These are phyloP conservation scores for Candida coquimbonensis DNA, from an alignment of 805 yeast species.

Conservation along the genomic window DNA sequence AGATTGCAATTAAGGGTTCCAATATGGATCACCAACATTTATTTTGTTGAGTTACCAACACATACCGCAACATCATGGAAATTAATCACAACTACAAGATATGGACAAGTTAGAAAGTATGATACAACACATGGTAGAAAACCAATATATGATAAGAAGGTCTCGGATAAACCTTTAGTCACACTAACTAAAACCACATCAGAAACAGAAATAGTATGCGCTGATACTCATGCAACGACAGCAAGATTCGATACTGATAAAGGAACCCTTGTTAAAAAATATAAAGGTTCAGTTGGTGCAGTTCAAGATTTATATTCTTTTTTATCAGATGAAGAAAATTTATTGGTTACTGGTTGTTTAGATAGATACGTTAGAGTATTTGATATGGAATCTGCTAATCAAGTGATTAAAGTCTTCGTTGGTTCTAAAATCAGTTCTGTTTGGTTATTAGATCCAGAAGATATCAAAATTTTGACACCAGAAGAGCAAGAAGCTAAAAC, in stretches of 20 bases:
- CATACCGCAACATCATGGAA: slow-evolving; percentile 36
- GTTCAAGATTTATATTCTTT: slow-evolving; percentile 31
- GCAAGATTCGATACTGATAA: slow-evolving; percentile 45
- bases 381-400: slow-evolving; percentile 50
- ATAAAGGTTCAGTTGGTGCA: slow-evolving; percentile 72
- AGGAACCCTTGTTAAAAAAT: slow-evolving; percentile 61
- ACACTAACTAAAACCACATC: slow-evolving; percentile 23
- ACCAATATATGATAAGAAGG: slow-evolving; percentile 53
- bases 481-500: slow-evolving; percentile 17
- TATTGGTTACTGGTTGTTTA: slow-evolving; percentile 73
- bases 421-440: slow-evolving; percentile 64
- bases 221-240: slow-evolving; percentile 66
- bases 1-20: slow-evolving; percentile 76
- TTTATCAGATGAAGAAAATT: slow-evolving; percentile 26
- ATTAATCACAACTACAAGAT: slow-evolving; percentile 60
- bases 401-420: slow-evolving; percentile 60
- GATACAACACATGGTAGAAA: slow-evolving; percentile 60
- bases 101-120: slow-evolving; percentile 72
- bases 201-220: slow-evolving; percentile 45
- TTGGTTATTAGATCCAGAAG: slow-evolving; percentile 42
- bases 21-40: slow-evolving; percentile 62
- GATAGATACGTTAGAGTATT: slow-evolving; percentile 83
- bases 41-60: slow-evolving; percentile 32
- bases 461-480: slow-evolving; percentile 22
- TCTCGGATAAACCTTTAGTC: slow-evolving; percentile 48